phyloP scores from a whole-genome alignment of 1,284 basidiomycete species.

The Ceratobasidium sp. region DNA sequence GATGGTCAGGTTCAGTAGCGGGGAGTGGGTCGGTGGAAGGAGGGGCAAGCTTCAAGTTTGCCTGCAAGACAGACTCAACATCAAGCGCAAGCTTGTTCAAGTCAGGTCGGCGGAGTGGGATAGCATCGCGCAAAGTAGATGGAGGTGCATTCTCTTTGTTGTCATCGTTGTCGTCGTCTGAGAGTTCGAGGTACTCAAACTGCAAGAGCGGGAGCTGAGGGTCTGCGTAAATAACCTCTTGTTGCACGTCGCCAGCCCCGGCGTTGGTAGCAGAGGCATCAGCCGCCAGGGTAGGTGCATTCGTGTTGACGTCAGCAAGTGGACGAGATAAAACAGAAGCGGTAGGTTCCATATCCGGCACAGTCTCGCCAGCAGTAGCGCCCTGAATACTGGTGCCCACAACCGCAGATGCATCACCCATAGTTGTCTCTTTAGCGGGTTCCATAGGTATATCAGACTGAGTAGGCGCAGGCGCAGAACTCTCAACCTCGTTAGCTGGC shows the following conservation, averaged over 20 bases:
- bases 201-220: constrained; percentile 23
- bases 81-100: neutral
- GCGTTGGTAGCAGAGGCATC: neutral
- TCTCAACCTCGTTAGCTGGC: neutral
- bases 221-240: neutral
- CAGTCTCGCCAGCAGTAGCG: constrained; percentile 12
- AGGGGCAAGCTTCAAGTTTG: constrained; percentile 26
- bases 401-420: neutral
- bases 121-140: constrained; percentile 6
- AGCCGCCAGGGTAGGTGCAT: neutral
- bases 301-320: neutral
- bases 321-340: constrained; percentile 8
- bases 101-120: constrained; percentile 12
- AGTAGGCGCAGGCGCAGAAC: neutral
- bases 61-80: constrained; percentile 12
- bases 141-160: constrained; percentile 15
- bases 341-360: constrained; percentile 27
- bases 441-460: neutral
- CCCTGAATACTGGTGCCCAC: neutral
- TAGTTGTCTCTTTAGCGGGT: neutral
- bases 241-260: neutral
- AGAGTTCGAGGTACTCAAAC: constrained; percentile 26
- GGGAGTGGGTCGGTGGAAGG: neutral
- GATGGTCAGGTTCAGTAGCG: neutral
- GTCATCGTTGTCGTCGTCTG: constrained; percentile 5